Conservation (phyloP, 2,329 filamentous ascomycete species). For the Trichoderma sp. region DNA sequence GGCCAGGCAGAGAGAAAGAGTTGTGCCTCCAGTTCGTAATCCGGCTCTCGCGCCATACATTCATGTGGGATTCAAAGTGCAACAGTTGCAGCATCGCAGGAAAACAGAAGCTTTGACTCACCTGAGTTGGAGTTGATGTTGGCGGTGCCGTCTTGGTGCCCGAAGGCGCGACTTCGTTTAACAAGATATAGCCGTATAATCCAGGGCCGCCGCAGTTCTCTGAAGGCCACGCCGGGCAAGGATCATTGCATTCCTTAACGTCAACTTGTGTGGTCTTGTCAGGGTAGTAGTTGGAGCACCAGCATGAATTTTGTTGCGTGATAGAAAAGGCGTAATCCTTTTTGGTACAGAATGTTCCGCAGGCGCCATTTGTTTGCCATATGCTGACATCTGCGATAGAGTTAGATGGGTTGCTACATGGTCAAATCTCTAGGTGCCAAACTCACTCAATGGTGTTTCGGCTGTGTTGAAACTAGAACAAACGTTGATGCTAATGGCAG, state of each 20-base stretch:
- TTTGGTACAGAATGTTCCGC: constrained; percentile 55
- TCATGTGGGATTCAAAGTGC: background rate
- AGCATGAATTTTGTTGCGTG: constrained; percentile 64
- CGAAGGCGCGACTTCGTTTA: constrained; percentile 49
- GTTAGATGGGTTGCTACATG: background rate
- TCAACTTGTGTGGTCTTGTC: constrained; percentile 41
- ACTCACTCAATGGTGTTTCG: constrained; percentile 34
- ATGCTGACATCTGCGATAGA: constrained; percentile 48
- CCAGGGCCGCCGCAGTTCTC: constrained; percentile 65
- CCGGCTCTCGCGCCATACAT: constrained; percentile 6
- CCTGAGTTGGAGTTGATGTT: constrained; percentile 27
- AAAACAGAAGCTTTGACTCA: constrained; percentile 27
- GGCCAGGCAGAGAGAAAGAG: constrained; percentile 1
- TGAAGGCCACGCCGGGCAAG: constrained; percentile 66
- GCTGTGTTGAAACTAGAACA: constrained; percentile 41
- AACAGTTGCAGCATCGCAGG: background rate
- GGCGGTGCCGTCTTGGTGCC: constrained; percentile 48
- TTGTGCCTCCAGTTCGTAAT: constrained; percentile 17
- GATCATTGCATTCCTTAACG: constrained; percentile 48
- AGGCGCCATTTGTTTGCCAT: constrained; percentile 70
- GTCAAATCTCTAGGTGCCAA: background rate
- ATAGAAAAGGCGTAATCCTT: constrained; percentile 64
- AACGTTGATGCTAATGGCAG: constrained; percentile 32
- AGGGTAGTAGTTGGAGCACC: constrained; percentile 72
- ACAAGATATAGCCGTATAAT: constrained; percentile 64